phyloP scores from a whole-genome alignment of 768 basidiomycete species.

The Termitomyces sp. region DNA sequence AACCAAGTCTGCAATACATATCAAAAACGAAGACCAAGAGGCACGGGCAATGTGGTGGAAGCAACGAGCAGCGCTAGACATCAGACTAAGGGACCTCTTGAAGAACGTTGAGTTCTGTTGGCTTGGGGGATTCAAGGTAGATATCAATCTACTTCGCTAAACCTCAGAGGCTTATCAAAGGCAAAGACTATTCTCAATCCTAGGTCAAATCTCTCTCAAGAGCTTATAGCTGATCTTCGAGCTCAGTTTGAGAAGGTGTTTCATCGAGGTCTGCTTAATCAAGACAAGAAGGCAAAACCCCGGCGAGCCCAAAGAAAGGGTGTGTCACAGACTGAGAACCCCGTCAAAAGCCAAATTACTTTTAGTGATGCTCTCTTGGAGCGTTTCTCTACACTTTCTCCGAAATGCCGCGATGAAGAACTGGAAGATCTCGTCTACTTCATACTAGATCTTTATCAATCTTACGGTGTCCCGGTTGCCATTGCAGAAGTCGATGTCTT shows the following conservation, averaged over 20 bases:
- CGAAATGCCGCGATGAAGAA: conserved; percentile 86
- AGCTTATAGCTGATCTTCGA: conserved; percentile 53
- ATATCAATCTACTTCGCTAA: conserved; percentile 9
- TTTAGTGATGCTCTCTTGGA: conserved; percentile 76
- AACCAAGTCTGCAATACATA: conserved; percentile 55
- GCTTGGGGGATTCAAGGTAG: conserved; percentile 96
- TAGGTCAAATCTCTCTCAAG: conserved; percentile 33
- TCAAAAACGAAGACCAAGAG: conserved; percentile 61
- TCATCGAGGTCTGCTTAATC: conserved; percentile 50
- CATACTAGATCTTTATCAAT: conserved; percentile 89
- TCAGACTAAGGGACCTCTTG: conserved; percentile 65
- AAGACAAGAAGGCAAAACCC: conserved; percentile 56
- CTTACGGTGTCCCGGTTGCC: conserved; percentile 85
- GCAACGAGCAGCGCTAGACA: conserved; percentile 69
- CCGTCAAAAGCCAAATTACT: conserved; percentile 36
- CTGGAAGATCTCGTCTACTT: conserved; percentile 94
- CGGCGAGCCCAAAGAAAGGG: conserved; percentile 29
- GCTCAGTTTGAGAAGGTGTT: conserved; percentile 71
- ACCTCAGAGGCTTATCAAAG: background rate
- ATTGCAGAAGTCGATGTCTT: conserved; percentile 90
- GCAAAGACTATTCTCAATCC: conserved; percentile 59
- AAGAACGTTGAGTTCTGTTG: conserved; percentile 92
- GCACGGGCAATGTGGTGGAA: conserved; percentile 85
- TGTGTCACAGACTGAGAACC: conserved; percentile 25
- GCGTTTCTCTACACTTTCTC: conserved; percentile 80